Percentiles rank a stretch among this genome's conserved stretches.
phyloP scores from a whole-genome alignment of 192 early-diverging fungal species.

The Backusella parvicylindrica region DNA sequence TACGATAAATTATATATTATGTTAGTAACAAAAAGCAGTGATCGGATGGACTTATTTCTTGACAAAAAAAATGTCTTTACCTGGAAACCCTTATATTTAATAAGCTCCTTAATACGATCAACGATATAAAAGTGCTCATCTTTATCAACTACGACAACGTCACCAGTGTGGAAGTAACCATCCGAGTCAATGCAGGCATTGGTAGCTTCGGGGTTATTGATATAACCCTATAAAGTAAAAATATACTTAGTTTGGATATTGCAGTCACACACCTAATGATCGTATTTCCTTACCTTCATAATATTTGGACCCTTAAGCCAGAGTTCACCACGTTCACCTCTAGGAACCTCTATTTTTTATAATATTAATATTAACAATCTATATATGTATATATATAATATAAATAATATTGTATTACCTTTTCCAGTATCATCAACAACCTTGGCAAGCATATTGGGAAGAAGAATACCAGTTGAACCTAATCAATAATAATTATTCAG shows the following conservation, averaged over 20 bases:
- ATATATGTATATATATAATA: not conserved
- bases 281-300: conserved; percentile 53
- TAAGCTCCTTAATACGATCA: conserved; percentile 77
- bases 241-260: not conserved
- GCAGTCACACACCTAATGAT: not conserved
- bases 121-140: conserved; percentile 55
- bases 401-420: conserved; percentile 20
- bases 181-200: conserved; percentile 64
- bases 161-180: conserved; percentile 83
- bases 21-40: not conserved
- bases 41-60: no score
- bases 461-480: conserved; percentile 64
- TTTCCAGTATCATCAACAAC: conserved; percentile 70
- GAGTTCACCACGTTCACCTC: conserved; percentile 70
- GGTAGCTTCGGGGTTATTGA: conserved; percentile 75
- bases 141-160: conserved; percentile 69
- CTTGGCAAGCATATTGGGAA: conserved; percentile 72
- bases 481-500: not conserved
- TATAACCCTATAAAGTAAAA: conserved; percentile 54
- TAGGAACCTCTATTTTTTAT: conserved; percentile 38
- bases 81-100: conserved; percentile 85
- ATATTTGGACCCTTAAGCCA: conserved; percentile 74
- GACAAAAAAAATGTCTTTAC: not conserved
- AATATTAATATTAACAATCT: not conserved
- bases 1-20: not conserved